Percentiles rank a stretch among this genome's conserved stretches.
These are phyloP conservation scores for Diddensiella santjacobensis DNA, from an alignment of 805 yeast genomes.

Conservation along the genomic window DNA sequence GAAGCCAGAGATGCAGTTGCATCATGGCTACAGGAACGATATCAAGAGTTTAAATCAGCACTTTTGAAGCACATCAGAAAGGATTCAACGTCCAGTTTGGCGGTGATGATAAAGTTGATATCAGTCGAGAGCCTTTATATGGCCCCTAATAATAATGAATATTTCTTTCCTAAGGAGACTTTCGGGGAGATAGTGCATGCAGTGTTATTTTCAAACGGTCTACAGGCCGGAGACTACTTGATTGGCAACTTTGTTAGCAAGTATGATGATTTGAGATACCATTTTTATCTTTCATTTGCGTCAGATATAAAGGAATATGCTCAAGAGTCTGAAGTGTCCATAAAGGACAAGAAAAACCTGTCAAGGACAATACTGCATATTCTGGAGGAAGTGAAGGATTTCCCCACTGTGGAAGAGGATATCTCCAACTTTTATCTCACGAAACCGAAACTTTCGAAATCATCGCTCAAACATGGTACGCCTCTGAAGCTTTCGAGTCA, in stretches of 20 bases:
- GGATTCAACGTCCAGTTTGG: slow-evolving; percentile 17
- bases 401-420: slow-evolving; percentile 26
- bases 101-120: slow-evolving; percentile 40
- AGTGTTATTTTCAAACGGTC: slow-evolving; percentile 27
- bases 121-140: slow-evolving; percentile 48
- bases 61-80: not conserved
- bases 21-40: slow-evolving; percentile 60
- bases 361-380: not conserved
- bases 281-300: slow-evolving; percentile 55
- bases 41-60: slow-evolving; percentile 46
- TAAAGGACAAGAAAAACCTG: not conserved
- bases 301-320: slow-evolving; percentile 33
- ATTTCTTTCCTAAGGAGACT: slow-evolving; percentile 61
- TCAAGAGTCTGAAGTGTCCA: no score
- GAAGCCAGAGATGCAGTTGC: slow-evolving; percentile 48
- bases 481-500: slow-evolving; percentile 44
- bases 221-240: slow-evolving; percentile 51
- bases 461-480: slow-evolving; percentile 33
- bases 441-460: slow-evolving; percentile 23
- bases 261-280: slow-evolving; percentile 76
- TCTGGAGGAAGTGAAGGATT: slow-evolving; percentile 1
- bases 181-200: slow-evolving; percentile 23
- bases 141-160: slow-evolving; percentile 49
- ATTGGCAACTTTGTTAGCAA: slow-evolving; percentile 48
- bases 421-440: slow-evolving; percentile 18